Base-by-base conservation (phyloP, 2,329 filamentous ascomycete genomes). In the Fusarium tupiense region DNA sequence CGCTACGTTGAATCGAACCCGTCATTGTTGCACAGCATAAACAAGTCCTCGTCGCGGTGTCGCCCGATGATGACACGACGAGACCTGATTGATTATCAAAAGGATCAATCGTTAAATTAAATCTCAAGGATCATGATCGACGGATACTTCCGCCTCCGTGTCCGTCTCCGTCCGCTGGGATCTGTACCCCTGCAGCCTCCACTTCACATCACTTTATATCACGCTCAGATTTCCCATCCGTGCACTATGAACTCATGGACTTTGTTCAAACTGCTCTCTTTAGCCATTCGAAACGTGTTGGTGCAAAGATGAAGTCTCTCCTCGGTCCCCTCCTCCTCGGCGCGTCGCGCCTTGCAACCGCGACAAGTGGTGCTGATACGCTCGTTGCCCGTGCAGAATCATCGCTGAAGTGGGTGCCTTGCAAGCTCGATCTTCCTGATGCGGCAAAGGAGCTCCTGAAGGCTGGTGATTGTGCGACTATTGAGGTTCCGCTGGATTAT, bases 401-500 rank as follows among this genome's bases (percentile, higher is more conserved):
- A 10, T 56, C 66, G 10, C 38, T 69, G n/a, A 56, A 56, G n/a
- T 69, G 66, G 66, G 57, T 12, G 37, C 49, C 66, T 41, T 69
- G 66, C 6, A 33, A 64, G 8, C 43, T 69, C 8, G 65, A 69
- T 46, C 64, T 69, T 19, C 57, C 66, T 26, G 38, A 38, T 19
- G 41, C 33, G 2, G 64, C 64, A 2, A 35, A 66, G 26, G 26
- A 69, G 33, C 22, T 50, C 1, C n/a, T 69, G 8, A 69, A 56
- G n/a, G 57, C 56, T 38, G 66, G 66, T 11, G 73, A 82, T 44
- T 85, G 83, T 67, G 80, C 77, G 16, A 81, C 72, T 12, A 66
- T 85, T 22, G 53, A 69, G 0, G 83, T 85, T 0, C 83, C 84
- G 1, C 78, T 85, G 9, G 84, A 85, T 71, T 85, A 85, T 65